Conservation (phyloP, 73 alveolate genomes). For the Tetrahymena thermophila region DNA sequence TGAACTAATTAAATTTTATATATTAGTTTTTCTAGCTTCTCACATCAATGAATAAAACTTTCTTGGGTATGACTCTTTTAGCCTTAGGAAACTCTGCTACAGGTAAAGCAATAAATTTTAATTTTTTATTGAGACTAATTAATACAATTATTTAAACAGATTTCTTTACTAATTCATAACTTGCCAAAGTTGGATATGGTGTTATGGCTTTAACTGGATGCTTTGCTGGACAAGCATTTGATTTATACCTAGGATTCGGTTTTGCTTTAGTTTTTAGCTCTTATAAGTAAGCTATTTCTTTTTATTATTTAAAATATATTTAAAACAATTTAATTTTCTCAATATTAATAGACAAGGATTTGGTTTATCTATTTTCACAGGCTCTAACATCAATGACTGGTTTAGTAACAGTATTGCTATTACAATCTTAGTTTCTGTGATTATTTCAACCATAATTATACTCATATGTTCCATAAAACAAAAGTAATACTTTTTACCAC, state of each 20-base stretch:
- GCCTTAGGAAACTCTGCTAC: conserved; percentile 97
- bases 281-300: neutral
- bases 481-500: neutral
- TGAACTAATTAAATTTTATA: neutral
- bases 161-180: conserved; percentile 76
- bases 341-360: no score
- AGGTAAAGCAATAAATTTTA: neutral
- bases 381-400: no score
- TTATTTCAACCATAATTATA: no score
- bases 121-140: neutral
- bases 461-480: no score
- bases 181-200: conserved; percentile 89
- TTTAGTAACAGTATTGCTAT: no score
- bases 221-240: conserved; percentile 93
- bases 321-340: no score
- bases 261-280: conserved; percentile 52
- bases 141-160: conserved; percentile 21
- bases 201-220: conserved; percentile 98
- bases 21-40: conserved; percentile 61
- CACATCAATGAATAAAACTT: conserved; percentile 64
- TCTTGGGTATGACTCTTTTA: conserved; percentile 89
- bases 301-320: no score
- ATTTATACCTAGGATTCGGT: conserved; percentile 89
- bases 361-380: neutral
- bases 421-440: no score